Evolutionary conservation across 768 basidiomycete genomes (phyloP), one percentile per base, ranked within the genome.

Genomic region (Dendrothele bispora): DNA sequence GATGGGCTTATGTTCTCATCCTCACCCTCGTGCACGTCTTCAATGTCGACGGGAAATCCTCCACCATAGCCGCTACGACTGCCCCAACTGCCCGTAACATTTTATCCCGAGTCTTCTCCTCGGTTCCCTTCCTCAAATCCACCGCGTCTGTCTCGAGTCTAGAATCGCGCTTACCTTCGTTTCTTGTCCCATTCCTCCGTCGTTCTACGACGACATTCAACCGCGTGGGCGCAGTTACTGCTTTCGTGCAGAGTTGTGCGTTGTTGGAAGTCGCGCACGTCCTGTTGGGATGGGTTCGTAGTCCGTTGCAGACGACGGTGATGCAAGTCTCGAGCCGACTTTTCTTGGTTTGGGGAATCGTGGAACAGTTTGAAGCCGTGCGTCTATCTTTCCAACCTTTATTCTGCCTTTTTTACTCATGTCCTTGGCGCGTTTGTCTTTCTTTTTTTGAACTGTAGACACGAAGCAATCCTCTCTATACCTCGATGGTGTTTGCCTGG

Each of bases 401-500:
- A 38, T 30, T 22, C 24, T 38, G 3, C 10, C 18, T 11, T 37
- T 18, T 46, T 35, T 26, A 25, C 24, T 39, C 15, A 24, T 43
- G 28, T 17, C 27, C 12, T 22, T 36, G 22, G 39, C 25, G 5
- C 43, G 30, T n/a, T 10, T 12, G 5, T 40, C 39, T 20, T 44
- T 51, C 22, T n/a, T 12, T 24, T 40, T 18, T 28, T 48, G 7
- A 38, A 42, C 32, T 58, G 21, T 49, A 88, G 83, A 77, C 88
- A 22, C 87, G 82, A 53, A 61, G 72, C 3, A 84, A 81, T 60
- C 90, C 97, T 3, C 61, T 94, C 22, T 98, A 90, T 71, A 80
- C 90, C 5, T 84, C 86, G 41, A 95, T 98, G 92, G 79, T 98
- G 45, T 67, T 95, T 51, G 88, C 95, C 0, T 98, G 97, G 97